These are phyloP conservation scores for Salix viminalis DNA, from an alignment of 345 rosid species.

Conservation along the genomic window DNA sequence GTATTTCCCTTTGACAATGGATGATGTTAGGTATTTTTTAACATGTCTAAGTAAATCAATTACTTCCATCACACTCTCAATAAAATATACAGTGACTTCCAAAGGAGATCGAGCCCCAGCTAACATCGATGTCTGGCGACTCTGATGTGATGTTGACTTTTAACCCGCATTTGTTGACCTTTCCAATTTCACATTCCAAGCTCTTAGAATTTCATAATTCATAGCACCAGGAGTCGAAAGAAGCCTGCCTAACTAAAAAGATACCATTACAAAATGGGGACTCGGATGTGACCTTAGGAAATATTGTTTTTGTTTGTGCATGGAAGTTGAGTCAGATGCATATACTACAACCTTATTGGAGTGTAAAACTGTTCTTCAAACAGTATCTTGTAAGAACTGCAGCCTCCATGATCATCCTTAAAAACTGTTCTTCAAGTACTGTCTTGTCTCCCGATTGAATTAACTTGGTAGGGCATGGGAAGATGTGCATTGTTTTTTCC, in stretches of 20 bases:
- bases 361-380: background rate
- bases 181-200: background rate
- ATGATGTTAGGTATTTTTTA: no score
- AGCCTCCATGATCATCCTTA: background rate
- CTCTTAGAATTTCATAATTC: background rate
- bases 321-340: background rate
- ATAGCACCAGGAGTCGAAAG: background rate
- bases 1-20: no score
- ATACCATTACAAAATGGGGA: no score
- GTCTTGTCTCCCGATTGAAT: background rate
- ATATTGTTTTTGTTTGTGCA: background rate
- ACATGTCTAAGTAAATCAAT: no score
- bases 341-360: background rate
- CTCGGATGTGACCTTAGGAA: no score
- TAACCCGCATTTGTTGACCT: background rate
- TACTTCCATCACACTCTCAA: no score
- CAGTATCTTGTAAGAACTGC: background rate
- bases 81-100: no score
- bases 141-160: background rate
- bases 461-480: background rate
- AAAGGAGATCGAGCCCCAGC: no score
- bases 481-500: background rate
- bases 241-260: background rate
- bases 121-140: background rate
- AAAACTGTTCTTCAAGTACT: background rate